Conservation (phyloP, 2,329 filamentous ascomycete genomes). For the Coniochaeta prunicola region DNA sequence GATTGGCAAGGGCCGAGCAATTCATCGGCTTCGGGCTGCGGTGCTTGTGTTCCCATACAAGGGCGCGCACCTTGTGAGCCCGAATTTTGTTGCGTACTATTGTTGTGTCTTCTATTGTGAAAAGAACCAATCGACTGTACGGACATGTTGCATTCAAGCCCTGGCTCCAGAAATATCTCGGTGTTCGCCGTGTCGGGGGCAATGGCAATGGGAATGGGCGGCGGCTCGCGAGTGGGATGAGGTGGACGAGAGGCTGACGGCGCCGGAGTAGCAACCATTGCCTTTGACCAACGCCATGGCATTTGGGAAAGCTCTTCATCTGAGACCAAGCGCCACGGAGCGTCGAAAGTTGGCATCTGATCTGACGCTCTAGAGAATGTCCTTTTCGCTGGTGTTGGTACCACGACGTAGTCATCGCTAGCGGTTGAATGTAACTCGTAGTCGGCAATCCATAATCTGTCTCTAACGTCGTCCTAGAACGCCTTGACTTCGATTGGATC, state of each 20-base stretch:
- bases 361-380: not conserved
- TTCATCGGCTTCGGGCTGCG: not conserved
- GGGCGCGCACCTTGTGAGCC: too few species aligned
- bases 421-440: conserved; percentile 12
- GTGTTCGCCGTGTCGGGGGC: not conserved
- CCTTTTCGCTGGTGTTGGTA: not conserved
- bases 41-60: not conserved
- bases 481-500: conserved; percentile 17
- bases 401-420: not conserved
- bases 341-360: not conserved
- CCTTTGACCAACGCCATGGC: not conserved
- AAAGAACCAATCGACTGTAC: not conserved
- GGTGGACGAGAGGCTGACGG: not conserved
- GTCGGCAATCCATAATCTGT: conserved; percentile 21
- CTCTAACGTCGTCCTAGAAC: conserved; percentile 24
- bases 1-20: not conserved
- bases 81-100: not conserved
- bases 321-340: not conserved
- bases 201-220: not conserved
- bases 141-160: not conserved
- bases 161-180: not conserved
- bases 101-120: not conserved
- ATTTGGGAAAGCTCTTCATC: not conserved
- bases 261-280: not conserved
- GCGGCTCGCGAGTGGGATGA: not conserved